These are phyloP conservation scores for Globisporangium heterothallicum DNA, from an alignment of 352 stramenopile genomes.

Conservation along the genomic window DNA sequence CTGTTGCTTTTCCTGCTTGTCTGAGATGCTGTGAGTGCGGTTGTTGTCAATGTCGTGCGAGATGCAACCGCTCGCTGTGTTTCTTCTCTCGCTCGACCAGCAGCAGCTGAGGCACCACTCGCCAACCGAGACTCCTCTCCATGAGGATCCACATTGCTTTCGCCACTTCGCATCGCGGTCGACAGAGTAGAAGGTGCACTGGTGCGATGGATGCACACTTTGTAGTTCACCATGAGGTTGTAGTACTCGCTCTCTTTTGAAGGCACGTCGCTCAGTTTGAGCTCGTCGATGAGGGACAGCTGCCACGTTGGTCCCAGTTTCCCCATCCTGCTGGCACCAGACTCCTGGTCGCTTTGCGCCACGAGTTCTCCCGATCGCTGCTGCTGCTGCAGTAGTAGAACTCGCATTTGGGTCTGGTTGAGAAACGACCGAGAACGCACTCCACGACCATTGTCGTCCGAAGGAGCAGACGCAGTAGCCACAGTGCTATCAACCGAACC, in stretches of 20 bases:
- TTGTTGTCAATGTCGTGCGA: background rate
- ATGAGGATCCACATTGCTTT: too few relatives aligned
- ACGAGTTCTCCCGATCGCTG: constrained; percentile 6
- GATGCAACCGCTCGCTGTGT: background rate
- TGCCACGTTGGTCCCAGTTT: too few relatives aligned
- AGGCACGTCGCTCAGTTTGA: constrained; percentile 30
- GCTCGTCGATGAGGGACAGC: constrained; percentile 25
- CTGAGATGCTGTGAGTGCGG: too few relatives aligned
- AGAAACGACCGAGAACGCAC: constrained; percentile 1
- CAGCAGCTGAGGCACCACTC: background rate
- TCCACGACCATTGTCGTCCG: background rate
- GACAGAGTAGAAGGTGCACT: background rate
- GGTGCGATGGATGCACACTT: constrained; percentile 27
- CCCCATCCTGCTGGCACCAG: too few relatives aligned
- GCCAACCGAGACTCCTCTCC: background rate
- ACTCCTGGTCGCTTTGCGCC: too few relatives aligned
- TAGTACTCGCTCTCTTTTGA: constrained; percentile 46
- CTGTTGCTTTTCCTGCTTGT: background rate
- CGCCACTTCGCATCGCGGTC: background rate
- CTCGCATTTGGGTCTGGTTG: background rate
- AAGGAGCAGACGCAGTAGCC: too few relatives aligned
- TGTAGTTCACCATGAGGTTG: constrained; percentile 55
- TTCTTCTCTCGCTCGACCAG: background rate
- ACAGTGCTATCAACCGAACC: too few relatives aligned
- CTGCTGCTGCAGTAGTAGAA: constrained; percentile 1